phyloP scores from a whole-genome alignment of 208 protist genomes.

The Leishmania arabica region DNA sequence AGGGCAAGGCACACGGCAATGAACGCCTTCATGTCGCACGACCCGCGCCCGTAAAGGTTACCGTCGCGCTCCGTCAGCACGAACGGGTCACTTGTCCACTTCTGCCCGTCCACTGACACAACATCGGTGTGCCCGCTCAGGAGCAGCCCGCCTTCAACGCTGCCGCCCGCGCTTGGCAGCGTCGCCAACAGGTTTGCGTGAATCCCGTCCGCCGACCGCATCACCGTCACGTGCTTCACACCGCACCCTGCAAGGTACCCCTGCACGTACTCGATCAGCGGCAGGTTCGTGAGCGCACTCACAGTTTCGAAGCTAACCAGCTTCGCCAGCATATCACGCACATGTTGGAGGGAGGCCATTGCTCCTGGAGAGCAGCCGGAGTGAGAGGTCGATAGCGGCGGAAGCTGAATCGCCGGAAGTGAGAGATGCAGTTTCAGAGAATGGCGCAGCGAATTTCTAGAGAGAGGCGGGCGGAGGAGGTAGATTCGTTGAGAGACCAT shows the following conservation, averaged over 20 bases:
- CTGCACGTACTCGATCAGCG: constrained; percentile 49
- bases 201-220: constrained; percentile 40
- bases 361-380: not conserved
- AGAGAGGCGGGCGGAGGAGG: not conserved
- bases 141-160: constrained; percentile 60
- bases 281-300: constrained; percentile 50
- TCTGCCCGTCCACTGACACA: constrained; percentile 71
- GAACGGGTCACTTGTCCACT: constrained; percentile 71
- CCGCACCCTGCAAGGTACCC: constrained; percentile 34
- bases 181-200: constrained; percentile 70
- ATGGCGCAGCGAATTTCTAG: too few species aligned
- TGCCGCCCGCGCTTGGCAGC: constrained; percentile 48
- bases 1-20: constrained; percentile 58
- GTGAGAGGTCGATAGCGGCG: not conserved
- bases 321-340: constrained; percentile 48
- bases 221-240: constrained; percentile 37
- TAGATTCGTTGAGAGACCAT: not conserved
- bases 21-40: constrained; percentile 81
- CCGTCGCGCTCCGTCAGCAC: constrained; percentile 57
- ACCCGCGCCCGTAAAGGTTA: constrained; percentile 67
- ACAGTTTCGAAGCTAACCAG: constrained; percentile 64
- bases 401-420: not conserved
- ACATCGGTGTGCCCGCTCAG: constrained; percentile 77
- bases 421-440: not conserved
- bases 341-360: constrained; percentile 25